Percentiles rank a stretch among this genome's conserved stretches.
Evolutionary conservation across 352 stramenopile species (phyloP).

Genomic region (Globisporangium solare): DNA sequence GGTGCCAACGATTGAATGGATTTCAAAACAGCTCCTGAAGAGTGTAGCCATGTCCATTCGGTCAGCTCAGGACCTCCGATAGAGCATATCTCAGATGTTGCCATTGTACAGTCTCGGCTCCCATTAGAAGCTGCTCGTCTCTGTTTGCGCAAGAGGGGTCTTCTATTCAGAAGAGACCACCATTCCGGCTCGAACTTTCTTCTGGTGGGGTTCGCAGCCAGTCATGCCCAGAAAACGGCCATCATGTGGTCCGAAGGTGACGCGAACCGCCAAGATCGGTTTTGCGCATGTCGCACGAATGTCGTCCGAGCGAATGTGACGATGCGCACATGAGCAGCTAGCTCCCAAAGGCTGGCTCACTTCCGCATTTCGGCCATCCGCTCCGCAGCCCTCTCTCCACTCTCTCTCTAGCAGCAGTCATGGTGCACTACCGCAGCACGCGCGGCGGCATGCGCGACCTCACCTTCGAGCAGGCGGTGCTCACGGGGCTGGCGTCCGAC

Average conservation of each 20-base stretch:
- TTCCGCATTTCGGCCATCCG: slow-evolving; percentile 5
- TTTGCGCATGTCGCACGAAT: slow-evolving; percentile 1
- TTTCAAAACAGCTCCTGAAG: neutral
- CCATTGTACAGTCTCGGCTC: neutral
- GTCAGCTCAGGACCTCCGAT: neutral
- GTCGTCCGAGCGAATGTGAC: slow-evolving; percentile 7
- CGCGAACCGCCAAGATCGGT: neutral
- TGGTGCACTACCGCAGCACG: slow-evolving; percentile 85
- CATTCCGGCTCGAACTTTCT: slow-evolving; percentile 12
- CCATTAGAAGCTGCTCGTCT: neutral
- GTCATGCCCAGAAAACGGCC: neutral
- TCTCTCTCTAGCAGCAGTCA: slow-evolving; percentile 15
- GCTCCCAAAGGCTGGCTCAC: too few species aligned
- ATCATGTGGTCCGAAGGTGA: neutral
- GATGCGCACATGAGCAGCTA: slow-evolving; percentile 2
- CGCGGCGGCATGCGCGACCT: slow-evolving; percentile 73
- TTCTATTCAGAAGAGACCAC: slow-evolving; percentile 4
- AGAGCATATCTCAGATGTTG: neutral
- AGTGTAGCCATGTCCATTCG: neutral
- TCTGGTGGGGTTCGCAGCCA: slow-evolving; percentile 1
- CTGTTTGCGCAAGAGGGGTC: slow-evolving; percentile 10
- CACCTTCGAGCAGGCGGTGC: slow-evolving; percentile 84
- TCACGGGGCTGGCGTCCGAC: slow-evolving; percentile 81
- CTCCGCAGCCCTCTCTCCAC: neutral
- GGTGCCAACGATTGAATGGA: too few species aligned